phyloP scores from a whole-genome alignment of 2,329 filamentous ascomycete species.

The Ascochyta viciae-villosae region DNA sequence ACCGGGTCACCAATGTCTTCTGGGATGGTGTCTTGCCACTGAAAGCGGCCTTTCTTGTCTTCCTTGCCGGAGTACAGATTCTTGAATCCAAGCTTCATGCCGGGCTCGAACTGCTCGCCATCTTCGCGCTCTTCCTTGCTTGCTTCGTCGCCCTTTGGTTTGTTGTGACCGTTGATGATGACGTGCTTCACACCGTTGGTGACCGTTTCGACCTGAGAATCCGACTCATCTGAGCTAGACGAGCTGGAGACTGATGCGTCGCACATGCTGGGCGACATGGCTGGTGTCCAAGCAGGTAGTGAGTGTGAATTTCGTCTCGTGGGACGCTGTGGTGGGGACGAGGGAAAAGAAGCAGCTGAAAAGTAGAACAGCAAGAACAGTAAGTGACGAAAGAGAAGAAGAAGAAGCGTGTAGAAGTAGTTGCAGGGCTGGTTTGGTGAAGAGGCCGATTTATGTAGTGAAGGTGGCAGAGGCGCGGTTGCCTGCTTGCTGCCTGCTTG shows the following conservation, averaged over 20 bases:
- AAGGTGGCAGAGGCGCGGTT: constrained; percentile 6
- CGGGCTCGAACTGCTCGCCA: constrained; percentile 1
- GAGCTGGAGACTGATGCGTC: neutral
- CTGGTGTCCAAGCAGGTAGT: neutral
- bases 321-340: neutral
- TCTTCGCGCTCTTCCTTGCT: constrained; percentile 3
- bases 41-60: constrained; percentile 35
- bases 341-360: neutral
- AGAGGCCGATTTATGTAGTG: constrained; percentile 8
- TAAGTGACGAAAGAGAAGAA: neutral
- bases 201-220: constrained; percentile 1
- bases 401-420: neutral
- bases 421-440: neutral
- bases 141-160: constrained; percentile 1
- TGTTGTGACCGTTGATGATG: constrained; percentile 18
- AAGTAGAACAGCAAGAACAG: neutral
- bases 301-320: neutral
- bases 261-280: constrained; percentile 2
- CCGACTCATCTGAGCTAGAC: constrained; percentile 12
- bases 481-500: constrained; percentile 16
- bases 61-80: constrained; percentile 32
- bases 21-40: constrained; percentile 36
- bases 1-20: constrained; percentile 46
- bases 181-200: constrained; percentile 22
- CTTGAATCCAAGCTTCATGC: constrained; percentile 19